Base-by-base conservation (phyloP, 192 early-diverging fungal species). In the Coemansia sp. region DNA sequence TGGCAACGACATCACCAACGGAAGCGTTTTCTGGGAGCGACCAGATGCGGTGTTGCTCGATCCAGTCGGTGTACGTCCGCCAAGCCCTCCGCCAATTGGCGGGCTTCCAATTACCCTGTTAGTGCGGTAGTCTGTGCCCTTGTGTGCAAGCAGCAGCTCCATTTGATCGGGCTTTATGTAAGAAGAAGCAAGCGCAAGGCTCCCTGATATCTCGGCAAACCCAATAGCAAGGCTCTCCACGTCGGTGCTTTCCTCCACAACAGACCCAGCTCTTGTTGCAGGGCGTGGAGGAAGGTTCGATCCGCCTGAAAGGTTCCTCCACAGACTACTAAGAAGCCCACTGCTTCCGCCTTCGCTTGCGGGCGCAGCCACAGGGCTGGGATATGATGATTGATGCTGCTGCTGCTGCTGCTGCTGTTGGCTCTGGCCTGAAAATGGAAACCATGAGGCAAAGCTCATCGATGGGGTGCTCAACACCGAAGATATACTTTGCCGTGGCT, bases 141-240 rank as follows among this genome's bases (percentile, higher is more conserved):
- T 60, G 65, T 81, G 61, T 41, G 22, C 17, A 25, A 76, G 49
- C 60, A 81, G 58, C 50, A 67, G 79, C 16, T 72, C 74, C 67
- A 81, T 55, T 68, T 76, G 74, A n/a, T 81, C 79, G 40, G 74
- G 79, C 46, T 58, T 73, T 19, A 81, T 71, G 43, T 81, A 81
- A 12, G 79, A 59, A 19, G 71, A 7, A 0, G 74, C 60, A 55
- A 81, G 62, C 7, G 65, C 64, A 12, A 81, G 70, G 62, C 65
- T 74, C 48, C 79, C 79, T 7, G 79, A 70, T 14, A 65, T 74
- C 49, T 81, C 79, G 38, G 65, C 79, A 65, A 81, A 70, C 37
- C 79, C 79, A 46, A 81, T 81, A 10, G 79, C 79, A 56, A 81
- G 68, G 6, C 54, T 58, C 58, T 81, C 79, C 6, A 73, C 55